Conservation (phyloP, 306 rosid species). For the Sindora glabra region DNA sequence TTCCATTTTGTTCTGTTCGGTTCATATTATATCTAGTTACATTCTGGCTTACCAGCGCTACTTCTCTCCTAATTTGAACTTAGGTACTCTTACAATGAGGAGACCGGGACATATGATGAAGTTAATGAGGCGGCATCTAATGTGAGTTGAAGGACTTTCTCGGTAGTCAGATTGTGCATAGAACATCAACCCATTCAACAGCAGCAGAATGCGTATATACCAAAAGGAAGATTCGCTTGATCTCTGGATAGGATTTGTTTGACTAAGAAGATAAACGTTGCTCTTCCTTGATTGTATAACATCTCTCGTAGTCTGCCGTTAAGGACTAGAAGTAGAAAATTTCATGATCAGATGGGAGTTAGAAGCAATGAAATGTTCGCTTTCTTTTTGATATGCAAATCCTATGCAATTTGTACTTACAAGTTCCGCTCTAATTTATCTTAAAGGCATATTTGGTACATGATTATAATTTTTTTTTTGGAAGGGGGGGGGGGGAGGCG, state of each 20-base stretch:
- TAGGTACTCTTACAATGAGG: conserved; percentile 51
- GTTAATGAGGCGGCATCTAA: conserved; percentile 33
- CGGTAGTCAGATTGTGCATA: conserved; percentile 1
- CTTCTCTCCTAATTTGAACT: neutral
- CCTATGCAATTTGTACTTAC: no score
- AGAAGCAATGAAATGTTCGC: no score
- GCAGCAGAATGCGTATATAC: conserved; percentile 17
- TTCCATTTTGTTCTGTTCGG: neutral
- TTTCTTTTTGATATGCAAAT: no score
- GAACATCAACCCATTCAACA: neutral
- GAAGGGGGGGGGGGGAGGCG: no score
- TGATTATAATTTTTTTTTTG: no score
- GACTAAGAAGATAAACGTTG: neutral
- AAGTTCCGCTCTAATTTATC: no score
- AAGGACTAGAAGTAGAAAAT: no score
- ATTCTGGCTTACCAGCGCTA: neutral
- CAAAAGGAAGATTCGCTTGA: neutral
- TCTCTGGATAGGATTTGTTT: neutral
- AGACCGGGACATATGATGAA: conserved; percentile 52
- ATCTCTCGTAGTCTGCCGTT: no score
- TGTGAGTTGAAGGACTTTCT: conserved; percentile 17
- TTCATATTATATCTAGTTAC: neutral
- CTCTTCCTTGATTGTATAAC: neutral
- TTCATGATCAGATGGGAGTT: no score
- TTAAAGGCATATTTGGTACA: no score